Percentiles rank a stretch among this genome's conserved stretches.
phyloP scores from a whole-genome alignment of 73 alveolate genomes.

The Stentor coeruleus region DNA sequence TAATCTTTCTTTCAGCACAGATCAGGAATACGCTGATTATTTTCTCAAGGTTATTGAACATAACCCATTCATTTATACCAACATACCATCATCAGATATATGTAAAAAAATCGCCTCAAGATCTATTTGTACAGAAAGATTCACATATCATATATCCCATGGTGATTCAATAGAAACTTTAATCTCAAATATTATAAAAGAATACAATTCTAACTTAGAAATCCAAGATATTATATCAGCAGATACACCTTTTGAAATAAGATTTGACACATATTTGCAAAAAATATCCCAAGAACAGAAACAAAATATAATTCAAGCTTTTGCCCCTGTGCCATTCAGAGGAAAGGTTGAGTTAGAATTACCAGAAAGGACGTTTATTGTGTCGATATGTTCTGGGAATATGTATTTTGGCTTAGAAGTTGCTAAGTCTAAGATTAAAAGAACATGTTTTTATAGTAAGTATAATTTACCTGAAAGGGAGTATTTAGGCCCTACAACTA shows the following conservation, averaged over 20 bases:
- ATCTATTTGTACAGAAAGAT: slow-evolving; percentile 45
- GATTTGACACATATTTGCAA: slow-evolving; percentile 19
- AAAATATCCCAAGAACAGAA: slow-evolving; percentile 51
- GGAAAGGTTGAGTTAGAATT: slow-evolving; percentile 70
- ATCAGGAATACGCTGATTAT: slow-evolving; percentile 17
- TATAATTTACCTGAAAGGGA: slow-evolving; percentile 82
- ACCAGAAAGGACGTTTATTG: slow-evolving; percentile 68
- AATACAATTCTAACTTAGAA: slow-evolving; percentile 51
- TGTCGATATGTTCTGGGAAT: slow-evolving; percentile 48
- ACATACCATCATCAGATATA: slow-evolving; percentile 38
- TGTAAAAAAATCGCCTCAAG: slow-evolving; percentile 39
- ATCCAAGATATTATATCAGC: slow-evolving; percentile 60
- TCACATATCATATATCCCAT: slow-evolving; percentile 33
- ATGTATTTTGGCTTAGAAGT: slow-evolving; percentile 70
- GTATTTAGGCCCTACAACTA: slow-evolving; percentile 96
- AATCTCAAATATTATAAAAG: background rate
- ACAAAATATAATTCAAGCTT: slow-evolving; percentile 61
- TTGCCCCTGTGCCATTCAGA: slow-evolving; percentile 58
- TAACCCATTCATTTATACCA: slow-evolving; percentile 54
- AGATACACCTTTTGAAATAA: slow-evolving; percentile 29
- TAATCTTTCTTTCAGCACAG: slow-evolving; percentile 18
- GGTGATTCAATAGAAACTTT: slow-evolving; percentile 30
- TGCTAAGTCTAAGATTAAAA: slow-evolving; percentile 60
- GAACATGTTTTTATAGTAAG: slow-evolving; percentile 72
- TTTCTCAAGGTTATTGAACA: background rate